These are phyloP conservation scores for Tricholoma bakamatsutake DNA, from an alignment of 768 basidiomycete species.

Conservation along the genomic window DNA sequence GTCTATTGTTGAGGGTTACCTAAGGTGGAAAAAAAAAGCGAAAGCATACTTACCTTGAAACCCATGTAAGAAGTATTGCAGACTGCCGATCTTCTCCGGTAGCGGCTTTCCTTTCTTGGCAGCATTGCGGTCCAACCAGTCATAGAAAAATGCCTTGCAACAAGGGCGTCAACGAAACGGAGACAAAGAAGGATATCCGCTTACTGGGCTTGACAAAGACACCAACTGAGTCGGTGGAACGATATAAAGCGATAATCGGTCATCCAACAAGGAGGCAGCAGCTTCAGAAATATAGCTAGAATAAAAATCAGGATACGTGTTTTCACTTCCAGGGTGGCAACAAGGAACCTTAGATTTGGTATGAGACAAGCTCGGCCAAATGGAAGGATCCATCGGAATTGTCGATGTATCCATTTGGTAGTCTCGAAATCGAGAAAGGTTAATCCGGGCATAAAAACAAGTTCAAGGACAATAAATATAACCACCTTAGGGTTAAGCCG, in stretches of 20 bases:
- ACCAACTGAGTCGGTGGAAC: constrained; percentile 85
- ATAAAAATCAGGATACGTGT: background rate
- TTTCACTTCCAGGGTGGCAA: background rate
- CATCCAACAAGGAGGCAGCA: constrained; percentile 80
- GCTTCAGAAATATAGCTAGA: constrained; percentile 83
- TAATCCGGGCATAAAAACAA: background rate
- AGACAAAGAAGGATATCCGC: constrained; percentile 17
- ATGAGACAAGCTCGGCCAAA: constrained; percentile 88
- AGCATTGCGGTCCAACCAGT: constrained; percentile 81
- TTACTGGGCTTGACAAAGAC: constrained; percentile 68
- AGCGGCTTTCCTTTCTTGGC: constrained; percentile 79
- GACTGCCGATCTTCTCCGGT: constrained; percentile 86
- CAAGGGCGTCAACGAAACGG: background rate
- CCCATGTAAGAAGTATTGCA: constrained; percentile 86
- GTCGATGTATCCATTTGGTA: constrained; percentile 85
- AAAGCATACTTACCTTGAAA: constrained; percentile 49
- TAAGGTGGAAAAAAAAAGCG: background rate
- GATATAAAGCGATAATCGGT: constrained; percentile 66
- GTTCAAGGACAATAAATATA: background rate
- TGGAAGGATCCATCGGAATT: constrained; percentile 85
- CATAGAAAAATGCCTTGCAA: constrained; percentile 81
- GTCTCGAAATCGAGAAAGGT: constrained; percentile 39
- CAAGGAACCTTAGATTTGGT: constrained; percentile 71
- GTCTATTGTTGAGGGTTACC: constrained; percentile 35
- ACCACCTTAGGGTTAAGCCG: constrained; percentile 77